Evolutionary conservation across 495 filamentous ascomycete species (phyloP).

Genomic region (Penicillium tannophilum): DNA sequence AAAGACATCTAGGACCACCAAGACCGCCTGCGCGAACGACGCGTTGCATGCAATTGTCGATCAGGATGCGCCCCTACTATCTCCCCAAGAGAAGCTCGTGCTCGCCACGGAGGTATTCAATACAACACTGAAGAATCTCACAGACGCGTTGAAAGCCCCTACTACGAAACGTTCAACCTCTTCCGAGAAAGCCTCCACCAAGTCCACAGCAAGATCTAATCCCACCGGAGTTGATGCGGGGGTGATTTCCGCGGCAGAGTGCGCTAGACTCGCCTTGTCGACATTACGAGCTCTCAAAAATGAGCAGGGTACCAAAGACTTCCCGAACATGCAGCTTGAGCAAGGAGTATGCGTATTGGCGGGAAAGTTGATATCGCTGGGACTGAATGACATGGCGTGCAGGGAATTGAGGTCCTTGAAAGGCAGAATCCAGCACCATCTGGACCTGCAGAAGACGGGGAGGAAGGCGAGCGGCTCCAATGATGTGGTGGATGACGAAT

Average conservation of each 20-base stretch:
- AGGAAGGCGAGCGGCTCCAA: slow-evolving; percentile 25
- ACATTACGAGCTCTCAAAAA: slow-evolving; percentile 64
- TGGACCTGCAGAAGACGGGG: slow-evolving; percentile 27
- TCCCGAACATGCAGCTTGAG: slow-evolving; percentile 75
- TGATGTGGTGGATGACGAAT: slow-evolving; percentile 31
- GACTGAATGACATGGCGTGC: slow-evolving; percentile 72
- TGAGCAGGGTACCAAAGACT: slow-evolving; percentile 49
- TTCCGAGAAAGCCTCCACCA: slow-evolving; percentile 47
- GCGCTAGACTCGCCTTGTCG: slow-evolving; percentile 71
- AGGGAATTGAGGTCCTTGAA: slow-evolving; percentile 74
- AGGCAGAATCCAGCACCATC: slow-evolving; percentile 56
- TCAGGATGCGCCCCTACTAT: slow-evolving; percentile 44
- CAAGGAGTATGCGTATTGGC: slow-evolving; percentile 78
- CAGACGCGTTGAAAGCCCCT: slow-evolving; percentile 64
- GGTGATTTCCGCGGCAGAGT: slow-evolving; percentile 61
- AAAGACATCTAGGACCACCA: slow-evolving; percentile 37
- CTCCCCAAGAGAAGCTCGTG: slow-evolving; percentile 62
- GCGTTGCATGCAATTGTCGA: slow-evolving; percentile 34
- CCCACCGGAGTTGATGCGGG: slow-evolving; percentile 32
- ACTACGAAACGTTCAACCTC: slow-evolving; percentile 22
- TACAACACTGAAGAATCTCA: slow-evolving; percentile 69
- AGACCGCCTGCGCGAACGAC: slow-evolving; percentile 35
- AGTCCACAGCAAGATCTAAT: slow-evolving; percentile 41
- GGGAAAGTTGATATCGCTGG: slow-evolving; percentile 69
- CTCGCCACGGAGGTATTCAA: slow-evolving; percentile 86